These are phyloP conservation scores for Phytophthora fragariae DNA, from an alignment of 352 stramenopile genomes.

Conservation along the genomic window DNA sequence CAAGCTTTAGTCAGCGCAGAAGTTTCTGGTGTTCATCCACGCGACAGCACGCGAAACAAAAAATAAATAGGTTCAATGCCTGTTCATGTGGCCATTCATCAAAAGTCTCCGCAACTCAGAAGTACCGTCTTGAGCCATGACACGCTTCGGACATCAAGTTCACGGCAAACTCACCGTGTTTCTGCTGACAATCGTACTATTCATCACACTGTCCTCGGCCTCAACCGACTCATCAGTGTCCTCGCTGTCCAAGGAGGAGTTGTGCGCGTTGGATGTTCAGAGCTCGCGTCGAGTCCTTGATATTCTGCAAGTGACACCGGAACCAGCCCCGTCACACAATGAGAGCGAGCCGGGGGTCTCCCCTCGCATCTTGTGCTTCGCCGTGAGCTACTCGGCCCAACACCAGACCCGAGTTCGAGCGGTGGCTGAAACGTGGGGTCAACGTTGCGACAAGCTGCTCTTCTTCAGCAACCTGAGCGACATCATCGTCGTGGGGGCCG, in stretches of 20 bases:
- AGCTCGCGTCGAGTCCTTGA: constrained; percentile 44
- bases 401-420: constrained; percentile 62
- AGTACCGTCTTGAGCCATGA: neutral
- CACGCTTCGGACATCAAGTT: neutral
- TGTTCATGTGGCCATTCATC: neutral
- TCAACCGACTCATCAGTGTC: neutral
- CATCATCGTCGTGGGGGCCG: constrained; percentile 47
- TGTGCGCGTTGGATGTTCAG: constrained; percentile 57
- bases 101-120: neutral
- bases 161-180: neutral
- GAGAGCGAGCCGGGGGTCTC: constrained; percentile 26
- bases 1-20: neutral
- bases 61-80: neutral
- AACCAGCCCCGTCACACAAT: constrained; percentile 23
- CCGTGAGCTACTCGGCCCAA: constrained; percentile 74
- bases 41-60: neutral
- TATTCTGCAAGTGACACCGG: constrained; percentile 50
- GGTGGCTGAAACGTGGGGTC: constrained; percentile 81
- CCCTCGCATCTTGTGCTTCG: constrained; percentile 75
- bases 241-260: constrained; percentile 40
- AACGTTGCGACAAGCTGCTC: constrained; percentile 75
- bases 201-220: neutral
- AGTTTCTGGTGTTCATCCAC: neutral
- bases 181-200: neutral
- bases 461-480: constrained; percentile 85